Conservation (phyloP, 345 rosid genomes). For the Pistacia vera region DNA sequence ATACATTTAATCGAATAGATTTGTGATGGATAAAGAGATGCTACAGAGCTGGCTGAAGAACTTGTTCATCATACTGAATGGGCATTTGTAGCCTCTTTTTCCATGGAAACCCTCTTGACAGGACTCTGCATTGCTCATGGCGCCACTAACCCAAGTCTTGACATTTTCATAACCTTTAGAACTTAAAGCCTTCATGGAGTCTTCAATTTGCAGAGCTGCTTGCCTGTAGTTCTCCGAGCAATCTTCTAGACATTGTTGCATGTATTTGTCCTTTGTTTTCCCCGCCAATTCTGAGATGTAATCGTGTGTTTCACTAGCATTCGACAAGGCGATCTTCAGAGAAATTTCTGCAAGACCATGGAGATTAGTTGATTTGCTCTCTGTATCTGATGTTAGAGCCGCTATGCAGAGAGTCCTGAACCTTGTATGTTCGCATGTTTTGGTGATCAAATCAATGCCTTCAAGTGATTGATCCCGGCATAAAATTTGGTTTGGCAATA, state of each 20-base stretch:
- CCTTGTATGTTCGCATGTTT: slow-evolving; percentile 13
- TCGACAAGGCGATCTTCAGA: not conserved
- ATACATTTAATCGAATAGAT: not conserved
- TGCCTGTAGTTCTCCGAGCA: slow-evolving; percentile 24
- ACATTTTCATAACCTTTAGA: slow-evolving; percentile 16
- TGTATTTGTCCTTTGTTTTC: not conserved
- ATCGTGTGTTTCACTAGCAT: not conserved
- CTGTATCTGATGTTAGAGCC: slow-evolving; percentile 9
- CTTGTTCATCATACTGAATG: slow-evolving; percentile 16
- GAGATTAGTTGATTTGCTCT: not conserved
- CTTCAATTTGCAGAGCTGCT: slow-evolving; percentile 26
- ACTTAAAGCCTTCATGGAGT: slow-evolving; percentile 17
- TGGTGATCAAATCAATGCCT: slow-evolving; percentile 4
- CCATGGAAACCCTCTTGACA: slow-evolving; percentile 32
- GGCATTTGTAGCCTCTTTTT: slow-evolving; percentile 11
- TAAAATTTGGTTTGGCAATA: not conserved
- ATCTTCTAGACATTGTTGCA: slow-evolving; percentile 23
- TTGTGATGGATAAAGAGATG: slow-evolving; percentile 18
- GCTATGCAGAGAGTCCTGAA: slow-evolving; percentile 21
- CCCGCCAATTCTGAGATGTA: not conserved
- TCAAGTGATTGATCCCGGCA: not conserved
- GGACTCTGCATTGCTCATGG: slow-evolving; percentile 28
- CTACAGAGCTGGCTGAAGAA: slow-evolving; percentile 21
- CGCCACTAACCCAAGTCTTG: slow-evolving; percentile 24
- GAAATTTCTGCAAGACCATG: slow-evolving; percentile 16